Evolutionary conservation across 2,329 filamentous ascomycete species (phyloP).

Genomic region (Venturia pyrina): DNA sequence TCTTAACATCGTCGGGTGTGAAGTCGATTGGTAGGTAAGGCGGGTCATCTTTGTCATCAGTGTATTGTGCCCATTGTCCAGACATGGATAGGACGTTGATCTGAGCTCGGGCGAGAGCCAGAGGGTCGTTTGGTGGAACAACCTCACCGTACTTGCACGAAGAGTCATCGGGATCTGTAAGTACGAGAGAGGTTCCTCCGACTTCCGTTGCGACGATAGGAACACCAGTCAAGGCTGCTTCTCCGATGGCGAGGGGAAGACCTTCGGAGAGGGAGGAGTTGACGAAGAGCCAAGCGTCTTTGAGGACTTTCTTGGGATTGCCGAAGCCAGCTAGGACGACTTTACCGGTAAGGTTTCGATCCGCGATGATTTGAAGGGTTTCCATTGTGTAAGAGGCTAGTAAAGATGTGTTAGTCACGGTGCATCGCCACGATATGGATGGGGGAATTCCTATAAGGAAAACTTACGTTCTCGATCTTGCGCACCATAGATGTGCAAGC

Average conservation of each 20-base stretch:
- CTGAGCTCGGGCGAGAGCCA: constrained; percentile 6
- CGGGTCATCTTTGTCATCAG: constrained; percentile 3
- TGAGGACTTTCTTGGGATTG: constrained; percentile 43
- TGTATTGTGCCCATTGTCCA: constrained; percentile 5
- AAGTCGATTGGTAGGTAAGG: background rate
- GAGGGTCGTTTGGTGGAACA: constrained; percentile 7
- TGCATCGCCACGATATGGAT: no score
- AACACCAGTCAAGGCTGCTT: constrained; percentile 36
- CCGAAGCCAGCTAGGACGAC: constrained; percentile 42
- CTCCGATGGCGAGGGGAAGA: constrained; percentile 34
- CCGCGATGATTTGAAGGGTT: constrained; percentile 42
- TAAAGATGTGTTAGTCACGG: constrained; percentile 13
- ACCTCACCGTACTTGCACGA: constrained; percentile 3
- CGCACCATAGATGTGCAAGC: constrained; percentile 48
- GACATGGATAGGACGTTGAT: constrained; percentile 7
- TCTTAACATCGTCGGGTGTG: background rate
- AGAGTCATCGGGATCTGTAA: constrained; percentile 7
- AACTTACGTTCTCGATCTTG: constrained; percentile 44
- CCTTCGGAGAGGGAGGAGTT: constrained; percentile 38
- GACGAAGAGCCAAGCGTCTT: constrained; percentile 47
- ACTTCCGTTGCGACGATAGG: constrained; percentile 22
- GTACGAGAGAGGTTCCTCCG: background rate
- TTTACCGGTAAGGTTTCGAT: constrained; percentile 34
- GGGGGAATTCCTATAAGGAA: background rate
- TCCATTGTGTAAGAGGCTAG: constrained; percentile 36